Evolutionary conservation across 2,329 filamentous ascomycete genomes (phyloP).

Genomic region (Aureobasidium sp.): DNA sequence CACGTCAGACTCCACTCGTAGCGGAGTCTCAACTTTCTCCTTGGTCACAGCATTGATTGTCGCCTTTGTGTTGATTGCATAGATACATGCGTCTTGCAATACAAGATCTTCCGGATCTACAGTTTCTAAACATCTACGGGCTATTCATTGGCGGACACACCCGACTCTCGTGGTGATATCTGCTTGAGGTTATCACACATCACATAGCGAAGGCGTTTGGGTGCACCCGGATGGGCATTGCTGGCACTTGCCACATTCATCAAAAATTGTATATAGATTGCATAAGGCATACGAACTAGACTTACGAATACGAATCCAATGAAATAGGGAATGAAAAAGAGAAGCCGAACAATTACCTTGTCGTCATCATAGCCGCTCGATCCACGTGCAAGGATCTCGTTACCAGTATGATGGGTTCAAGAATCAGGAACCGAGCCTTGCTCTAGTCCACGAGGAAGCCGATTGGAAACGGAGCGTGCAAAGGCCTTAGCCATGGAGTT

Average conservation of each 20-base stretch:
- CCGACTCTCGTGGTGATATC: not conserved
- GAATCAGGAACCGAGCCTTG: too few relatives aligned
- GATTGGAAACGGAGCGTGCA: too few relatives aligned
- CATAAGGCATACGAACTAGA: slow-evolving; percentile 5
- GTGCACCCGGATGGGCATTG: not conserved
- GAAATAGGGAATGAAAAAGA: not conserved
- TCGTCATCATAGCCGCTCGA: not conserved
- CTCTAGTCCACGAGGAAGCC: not conserved
- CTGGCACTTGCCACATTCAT: not conserved
- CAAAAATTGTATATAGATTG: slow-evolving; percentile 2
- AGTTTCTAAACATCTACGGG: not conserved
- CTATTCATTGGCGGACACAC: not conserved
- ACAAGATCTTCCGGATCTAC: not conserved
- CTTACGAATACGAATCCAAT: not conserved
- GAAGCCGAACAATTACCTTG: not conserved
- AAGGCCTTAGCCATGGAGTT: too few relatives aligned
- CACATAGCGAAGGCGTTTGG: slow-evolving; percentile 4
- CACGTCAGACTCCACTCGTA: slow-evolving; percentile 5
- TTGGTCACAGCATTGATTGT: slow-evolving; percentile 1
- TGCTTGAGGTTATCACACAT: not conserved
- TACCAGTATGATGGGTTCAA: not conserved
- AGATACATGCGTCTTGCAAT: not conserved
- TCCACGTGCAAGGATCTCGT: not conserved
- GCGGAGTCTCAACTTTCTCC: not conserved
- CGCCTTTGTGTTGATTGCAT: slow-evolving; percentile 1